Evolutionary conservation across 495 filamentous ascomycete genomes (phyloP), one percentile per base, ranked within the genome.

Genomic region (Xylaria palmicola): DNA sequence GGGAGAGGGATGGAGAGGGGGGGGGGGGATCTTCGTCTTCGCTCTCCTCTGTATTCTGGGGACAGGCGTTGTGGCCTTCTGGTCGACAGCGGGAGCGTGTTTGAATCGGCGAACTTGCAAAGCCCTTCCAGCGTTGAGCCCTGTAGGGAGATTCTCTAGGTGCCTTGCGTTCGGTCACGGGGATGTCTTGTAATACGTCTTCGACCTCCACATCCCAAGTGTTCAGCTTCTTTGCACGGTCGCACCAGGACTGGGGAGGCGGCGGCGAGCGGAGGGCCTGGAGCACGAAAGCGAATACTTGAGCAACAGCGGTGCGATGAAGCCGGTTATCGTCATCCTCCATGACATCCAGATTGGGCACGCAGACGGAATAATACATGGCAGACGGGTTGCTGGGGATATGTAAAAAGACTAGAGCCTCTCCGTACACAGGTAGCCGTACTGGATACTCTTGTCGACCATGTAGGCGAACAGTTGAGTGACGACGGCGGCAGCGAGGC

Each of bases 401-500:
- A 63, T 73, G 51, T 8, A 83, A 72, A 55, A 82, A 82, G 60
- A 83, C 64, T 61, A 79, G 76, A 45, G 73, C 71, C 68, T 81
- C 70, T 26, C 75, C 4, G 77, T 82, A 47, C 64, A 73, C 41
- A 82, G 70, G 55, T 78, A 80, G 12, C 79, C 74, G 58, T 79
- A 76, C 64, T 70, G 69, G 54, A 79, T 64, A 26, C 72, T 68
- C 52, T 67, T 73, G 49, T 70, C 62, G 26, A 80, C 69, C 75
- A 84, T 83, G 60, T 81, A 80, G 37, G 68, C 77, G 72, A 79
- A 82, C 48, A 76, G 71, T 60, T 80, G 75, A 58, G 74, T 79
- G 57, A 78, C 62, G 44, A 81, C 73, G 34, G 78, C 74, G 54
- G 73, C 65, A 20, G 61, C 47, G 13, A 77, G 70, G 36, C 44